phyloP scores from a whole-genome alignment of 2,329 filamentous ascomycete species.

The Trichoderma koningiopsis region DNA sequence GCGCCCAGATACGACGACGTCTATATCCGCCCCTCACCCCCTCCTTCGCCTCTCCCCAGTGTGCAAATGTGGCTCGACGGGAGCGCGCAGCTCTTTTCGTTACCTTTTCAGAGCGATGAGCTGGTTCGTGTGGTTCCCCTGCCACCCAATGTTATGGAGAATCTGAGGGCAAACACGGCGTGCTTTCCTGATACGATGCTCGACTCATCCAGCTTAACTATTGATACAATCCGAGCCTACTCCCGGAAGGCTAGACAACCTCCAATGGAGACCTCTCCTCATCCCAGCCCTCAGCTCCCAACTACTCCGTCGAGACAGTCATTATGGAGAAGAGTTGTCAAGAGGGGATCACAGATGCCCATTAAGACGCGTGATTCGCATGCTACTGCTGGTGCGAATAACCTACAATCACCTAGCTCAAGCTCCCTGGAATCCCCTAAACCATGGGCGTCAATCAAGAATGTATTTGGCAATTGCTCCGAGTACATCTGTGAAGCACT shows the following conservation, averaged over 20 bases:
- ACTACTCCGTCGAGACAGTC: conserved; percentile 34
- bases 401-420: conserved; percentile 27
- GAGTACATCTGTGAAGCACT: conserved; percentile 61
- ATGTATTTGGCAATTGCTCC: conserved; percentile 55
- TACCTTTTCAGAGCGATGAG: conserved; percentile 40
- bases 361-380: conserved; percentile 13
- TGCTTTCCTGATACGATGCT: conserved; percentile 64
- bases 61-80: conserved; percentile 43
- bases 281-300: conserved; percentile 28
- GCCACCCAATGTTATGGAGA: conserved; percentile 57
- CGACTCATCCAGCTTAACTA: conserved; percentile 54
- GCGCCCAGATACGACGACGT: conserved; percentile 28
- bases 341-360: conserved; percentile 11
- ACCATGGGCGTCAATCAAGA: conserved; percentile 51
- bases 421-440: conserved; percentile 32
- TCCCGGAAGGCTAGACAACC: conserved; percentile 56
- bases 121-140: conserved; percentile 49
- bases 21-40: conserved; percentile 39
- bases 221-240: conserved; percentile 60
- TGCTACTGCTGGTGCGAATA: conserved; percentile 11
- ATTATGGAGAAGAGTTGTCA: conserved; percentile 43
- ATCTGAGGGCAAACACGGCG: conserved; percentile 53
- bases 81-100: conserved; percentile 36
- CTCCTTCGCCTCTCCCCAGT: conserved; percentile 40
- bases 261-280: conserved; percentile 32